Percentiles rank a stretch among this genome's conserved stretches.
These are phyloP conservation scores for Zarea fungicola DNA, from an alignment of 2,329 filamentous ascomycete species.

Conservation along the genomic window DNA sequence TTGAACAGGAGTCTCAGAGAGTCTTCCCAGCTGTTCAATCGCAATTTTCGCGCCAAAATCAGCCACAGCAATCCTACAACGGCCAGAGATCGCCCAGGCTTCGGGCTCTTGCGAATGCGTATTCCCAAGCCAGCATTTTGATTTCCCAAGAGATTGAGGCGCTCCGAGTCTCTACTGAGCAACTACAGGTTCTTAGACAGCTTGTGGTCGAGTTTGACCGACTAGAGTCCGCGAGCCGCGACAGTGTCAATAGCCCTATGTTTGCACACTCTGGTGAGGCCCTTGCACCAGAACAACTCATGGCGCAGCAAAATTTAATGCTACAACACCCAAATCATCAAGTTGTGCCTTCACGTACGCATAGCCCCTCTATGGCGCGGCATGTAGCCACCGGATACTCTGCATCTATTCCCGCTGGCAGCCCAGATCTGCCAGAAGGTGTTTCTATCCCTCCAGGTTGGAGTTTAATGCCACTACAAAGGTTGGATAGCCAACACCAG, in stretches of 20 bases:
- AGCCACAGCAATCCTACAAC: background rate
- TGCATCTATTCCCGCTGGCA: conserved; percentile 53
- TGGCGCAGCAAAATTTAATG: conserved; percentile 6
- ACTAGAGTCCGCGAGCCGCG: background rate
- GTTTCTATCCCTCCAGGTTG: conserved; percentile 61
- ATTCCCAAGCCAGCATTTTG: conserved; percentile 3
- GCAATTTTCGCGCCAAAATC: background rate
- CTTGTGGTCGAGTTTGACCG: conserved; percentile 10
- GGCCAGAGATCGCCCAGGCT: conserved; percentile 3
- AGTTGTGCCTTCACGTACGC: conserved; percentile 1
- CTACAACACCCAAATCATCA: too few relatives aligned
- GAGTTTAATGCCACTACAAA: conserved; percentile 58
- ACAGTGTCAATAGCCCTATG: background rate
- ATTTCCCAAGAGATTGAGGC: conserved; percentile 9
- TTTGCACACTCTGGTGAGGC: background rate
- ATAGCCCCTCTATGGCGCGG: conserved; percentile 39
- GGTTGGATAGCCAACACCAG: conserved; percentile 36
- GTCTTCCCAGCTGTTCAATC: background rate
- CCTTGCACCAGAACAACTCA: background rate
- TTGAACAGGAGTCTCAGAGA: background rate
- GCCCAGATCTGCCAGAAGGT: conserved; percentile 56
- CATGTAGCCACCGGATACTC: conserved; percentile 42
- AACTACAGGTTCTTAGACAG: conserved; percentile 9
- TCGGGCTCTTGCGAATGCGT: background rate
- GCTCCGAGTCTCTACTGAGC: conserved; percentile 7